A percentile compares a stretch with the other conserved stretches of the same genome.
These are phyloP conservation scores for Fusarium subtropicale DNA, from an alignment of 2,329 filamentous ascomycete genomes.

Conservation along the genomic window DNA sequence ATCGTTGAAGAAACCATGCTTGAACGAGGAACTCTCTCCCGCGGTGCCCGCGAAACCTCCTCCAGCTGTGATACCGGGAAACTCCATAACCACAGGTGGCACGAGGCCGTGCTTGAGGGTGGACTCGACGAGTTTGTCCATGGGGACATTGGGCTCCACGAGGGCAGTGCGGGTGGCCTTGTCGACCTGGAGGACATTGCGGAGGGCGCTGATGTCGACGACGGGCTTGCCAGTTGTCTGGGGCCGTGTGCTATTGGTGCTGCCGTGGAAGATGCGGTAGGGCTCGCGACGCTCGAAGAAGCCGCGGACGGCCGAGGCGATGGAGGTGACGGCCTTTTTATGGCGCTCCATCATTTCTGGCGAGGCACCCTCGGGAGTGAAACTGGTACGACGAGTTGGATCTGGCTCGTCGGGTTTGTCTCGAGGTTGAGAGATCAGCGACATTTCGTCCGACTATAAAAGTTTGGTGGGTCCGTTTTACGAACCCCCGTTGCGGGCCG, in stretches of 20 bases:
- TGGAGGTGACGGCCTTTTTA: constrained; percentile 55
- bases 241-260: constrained; percentile 79
- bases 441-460: constrained; percentile 26
- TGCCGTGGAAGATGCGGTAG: constrained; percentile 81
- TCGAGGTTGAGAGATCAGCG: constrained; percentile 18
- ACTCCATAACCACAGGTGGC: constrained; percentile 76
- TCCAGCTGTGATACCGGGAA: constrained; percentile 76
- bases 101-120: constrained; percentile 67
- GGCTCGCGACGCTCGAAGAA: constrained; percentile 61
- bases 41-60: constrained; percentile 74
- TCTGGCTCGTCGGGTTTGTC: constrained; percentile 10
- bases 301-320: constrained; percentile 57
- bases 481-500: constrained; percentile 24
- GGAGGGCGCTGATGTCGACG: constrained; percentile 75
- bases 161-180: constrained; percentile 63
- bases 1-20: constrained; percentile 73
- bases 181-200: constrained; percentile 72
- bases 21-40: constrained; percentile 76
- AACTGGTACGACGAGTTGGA: neutral
- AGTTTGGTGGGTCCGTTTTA: constrained; percentile 28
- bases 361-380: constrained; percentile 1
- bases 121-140: constrained; percentile 71
- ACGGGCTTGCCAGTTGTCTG: constrained; percentile 63
- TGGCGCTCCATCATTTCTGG: constrained; percentile 59
- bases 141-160: constrained; percentile 76